Base-by-base conservation (phyloP, 768 basidiomycete genomes). In the Tylopilus vinaceipallidus region DNA sequence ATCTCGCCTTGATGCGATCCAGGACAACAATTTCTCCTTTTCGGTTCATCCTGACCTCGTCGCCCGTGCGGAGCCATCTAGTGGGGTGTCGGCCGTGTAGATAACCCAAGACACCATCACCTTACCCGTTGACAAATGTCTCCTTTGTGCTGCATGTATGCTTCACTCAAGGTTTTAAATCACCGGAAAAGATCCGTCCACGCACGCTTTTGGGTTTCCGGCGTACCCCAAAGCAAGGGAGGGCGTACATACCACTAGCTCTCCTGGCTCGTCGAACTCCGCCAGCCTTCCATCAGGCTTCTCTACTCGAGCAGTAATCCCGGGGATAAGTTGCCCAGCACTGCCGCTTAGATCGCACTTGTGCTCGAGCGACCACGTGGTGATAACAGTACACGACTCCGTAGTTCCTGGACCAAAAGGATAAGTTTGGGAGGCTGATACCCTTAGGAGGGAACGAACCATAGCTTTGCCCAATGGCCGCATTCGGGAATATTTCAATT, bases 31-130 rank as follows among this genome's bases (percentile, higher is more conserved):
- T 60, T 53, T 88, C 84, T 11, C 76, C 73, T 44, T 80, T 72
- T 53, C 70, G 76, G 53, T 86, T 79, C 59, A 88, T 75, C 55
- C 69, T 71, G 33, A 88, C 86, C 63, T 87, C 84, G 58, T 88
- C 86, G 1, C 85, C 86, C 0, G 84, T 88, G 29, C 76, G 77
- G 22, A 86, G 78, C 84, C 84, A 83, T 23, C 80, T 80, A 49
- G 11, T 26, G 3, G 10, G 39, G 27, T 5, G n/a, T 61, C 37
- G 43, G 36, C 40, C 23, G 33, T 38, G 38, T 29, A 37, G 9
- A 26, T 26, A 12, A 9, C 16, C 12, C 45, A 11, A 19, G 1
- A 19, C 2, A 26, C 7, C 8, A n/a, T n/a, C 30, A 16, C 4
- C 44, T 49, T 50, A 54, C 62, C 71, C 83, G 53, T 83, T 70